Evolutionary conservation across 495 filamentous ascomycete species (phyloP).

Genomic region (Talaromyces proteolyticus): DNA sequence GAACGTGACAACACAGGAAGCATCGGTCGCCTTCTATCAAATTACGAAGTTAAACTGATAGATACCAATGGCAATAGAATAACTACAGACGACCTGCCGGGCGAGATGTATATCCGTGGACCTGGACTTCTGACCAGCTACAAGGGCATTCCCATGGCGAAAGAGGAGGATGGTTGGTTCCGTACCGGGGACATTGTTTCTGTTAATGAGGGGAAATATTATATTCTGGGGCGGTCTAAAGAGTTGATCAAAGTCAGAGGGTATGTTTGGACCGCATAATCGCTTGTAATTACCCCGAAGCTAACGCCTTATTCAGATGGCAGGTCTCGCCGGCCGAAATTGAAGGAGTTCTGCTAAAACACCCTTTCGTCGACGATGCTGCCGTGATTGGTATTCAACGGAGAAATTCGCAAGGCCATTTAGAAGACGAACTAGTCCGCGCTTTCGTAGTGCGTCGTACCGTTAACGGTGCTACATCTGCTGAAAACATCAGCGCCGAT

Average conservation of each 20-base stretch:
- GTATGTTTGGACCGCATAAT: conserved; percentile 15
- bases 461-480: conserved; percentile 8
- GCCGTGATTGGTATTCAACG: conserved; percentile 25
- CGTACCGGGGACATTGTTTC: conserved; percentile 72
- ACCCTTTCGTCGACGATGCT: conserved; percentile 35
- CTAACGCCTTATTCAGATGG: conserved; percentile 23
- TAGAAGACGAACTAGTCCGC: conserved; percentile 60
- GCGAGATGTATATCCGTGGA: conserved; percentile 31
- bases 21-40: conserved; percentile 18
- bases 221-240: conserved; percentile 76
- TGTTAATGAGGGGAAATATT: conserved; percentile 50
- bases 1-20: conserved; percentile 29
- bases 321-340: conserved; percentile 44
- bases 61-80: conserved; percentile 18
- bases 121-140: conserved; percentile 32
- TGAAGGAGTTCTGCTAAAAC: conserved; percentile 35
- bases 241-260: conserved; percentile 66
- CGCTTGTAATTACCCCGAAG: conserved; percentile 35
- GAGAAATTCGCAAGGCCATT: conserved; percentile 41
- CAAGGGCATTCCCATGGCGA: conserved; percentile 31
- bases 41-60: conserved; percentile 6
- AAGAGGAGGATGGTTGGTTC: conserved; percentile 61
- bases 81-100: conserved; percentile 15
- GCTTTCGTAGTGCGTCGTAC: conserved; percentile 63
- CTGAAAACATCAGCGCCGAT: conserved; percentile 36